A percentile compares a stretch with the other conserved stretches of the same genome.
Conservation (phyloP, 441 rosid genomes). For the Croton laevigatus region DNA sequence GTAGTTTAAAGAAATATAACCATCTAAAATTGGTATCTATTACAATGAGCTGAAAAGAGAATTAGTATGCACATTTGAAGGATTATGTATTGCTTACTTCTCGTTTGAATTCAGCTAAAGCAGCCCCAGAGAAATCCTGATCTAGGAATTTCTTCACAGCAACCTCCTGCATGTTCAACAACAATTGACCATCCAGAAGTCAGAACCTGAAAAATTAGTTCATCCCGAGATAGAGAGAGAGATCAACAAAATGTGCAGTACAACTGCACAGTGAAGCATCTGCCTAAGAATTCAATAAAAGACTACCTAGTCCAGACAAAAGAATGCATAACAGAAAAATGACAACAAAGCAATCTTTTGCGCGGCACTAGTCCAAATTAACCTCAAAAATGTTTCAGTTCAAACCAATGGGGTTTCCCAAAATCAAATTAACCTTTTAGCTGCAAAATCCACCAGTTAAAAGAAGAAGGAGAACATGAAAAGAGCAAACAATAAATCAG, state of each 20-base stretch:
- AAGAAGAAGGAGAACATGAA: neutral
- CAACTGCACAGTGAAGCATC: neutral
- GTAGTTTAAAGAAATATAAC: neutral
- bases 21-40: neutral
- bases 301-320: neutral
- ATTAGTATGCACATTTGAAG: constrained; percentile 9
- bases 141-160: constrained; percentile 99
- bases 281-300: neutral
- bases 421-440: neutral
- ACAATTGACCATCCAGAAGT: constrained; percentile 22
- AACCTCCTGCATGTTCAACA: constrained; percentile 70
- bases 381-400: neutral
- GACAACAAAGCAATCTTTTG: neutral
- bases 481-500: neutral
- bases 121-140: constrained; percentile 99
- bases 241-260: neutral
- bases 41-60: constrained; percentile 2
- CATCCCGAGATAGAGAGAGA: neutral
- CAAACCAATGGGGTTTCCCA: neutral
- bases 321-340: neutral
- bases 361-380: neutral
- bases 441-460: neutral
- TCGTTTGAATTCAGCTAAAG: constrained; percentile 92
- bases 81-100: constrained; percentile 65
- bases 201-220: constrained; percentile 3